A percentile compares a stretch with the other conserved stretches of the same genome.
Evolutionary conservation across 352 stramenopile genomes (phyloP).

Genomic region (Peronospora farinosa): DNA sequence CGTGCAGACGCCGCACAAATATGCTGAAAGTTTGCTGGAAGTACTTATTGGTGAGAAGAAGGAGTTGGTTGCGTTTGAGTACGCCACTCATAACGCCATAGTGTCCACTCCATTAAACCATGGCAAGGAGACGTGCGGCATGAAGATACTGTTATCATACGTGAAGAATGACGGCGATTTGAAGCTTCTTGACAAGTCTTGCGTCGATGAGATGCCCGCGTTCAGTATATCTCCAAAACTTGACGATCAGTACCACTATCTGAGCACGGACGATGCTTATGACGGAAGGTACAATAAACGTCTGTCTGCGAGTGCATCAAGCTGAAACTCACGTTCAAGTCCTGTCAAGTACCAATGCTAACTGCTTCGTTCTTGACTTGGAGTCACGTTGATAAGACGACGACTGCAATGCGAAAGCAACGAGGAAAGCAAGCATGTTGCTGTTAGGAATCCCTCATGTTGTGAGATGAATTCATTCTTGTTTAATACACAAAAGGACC

Average conservation of each 20-base stretch:
- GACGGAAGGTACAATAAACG: not conserved
- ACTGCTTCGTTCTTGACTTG: no score
- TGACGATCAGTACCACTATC: not conserved
- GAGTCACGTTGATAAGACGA: no score
- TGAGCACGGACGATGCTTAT: not conserved
- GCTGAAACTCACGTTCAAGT: no score
- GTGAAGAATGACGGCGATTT: slow-evolving; percentile 34
- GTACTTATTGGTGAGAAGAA: slow-evolving; percentile 32
- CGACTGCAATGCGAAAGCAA: no score
- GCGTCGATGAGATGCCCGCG: slow-evolving; percentile 27
- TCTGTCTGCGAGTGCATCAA: no score
- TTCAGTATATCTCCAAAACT: not conserved
- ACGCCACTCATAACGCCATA: slow-evolving; percentile 34
- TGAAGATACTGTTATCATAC: slow-evolving; percentile 40
- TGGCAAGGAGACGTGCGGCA: slow-evolving; percentile 34
- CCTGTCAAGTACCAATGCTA: no score
- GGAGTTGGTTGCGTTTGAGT: slow-evolving; percentile 40
- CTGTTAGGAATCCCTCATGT: no score
- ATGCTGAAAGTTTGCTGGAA: slow-evolving; percentile 34
- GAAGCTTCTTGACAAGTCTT: slow-evolving; percentile 37
- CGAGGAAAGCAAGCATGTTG: no score
- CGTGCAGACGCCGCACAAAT: slow-evolving; percentile 47
- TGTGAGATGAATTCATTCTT: no score
- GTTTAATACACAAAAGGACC: no score
- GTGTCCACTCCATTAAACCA: slow-evolving; percentile 27